These are phyloP conservation scores for Inosperma sp. DNA, from an alignment of 768 basidiomycete species.

Conservation along the genomic window DNA sequence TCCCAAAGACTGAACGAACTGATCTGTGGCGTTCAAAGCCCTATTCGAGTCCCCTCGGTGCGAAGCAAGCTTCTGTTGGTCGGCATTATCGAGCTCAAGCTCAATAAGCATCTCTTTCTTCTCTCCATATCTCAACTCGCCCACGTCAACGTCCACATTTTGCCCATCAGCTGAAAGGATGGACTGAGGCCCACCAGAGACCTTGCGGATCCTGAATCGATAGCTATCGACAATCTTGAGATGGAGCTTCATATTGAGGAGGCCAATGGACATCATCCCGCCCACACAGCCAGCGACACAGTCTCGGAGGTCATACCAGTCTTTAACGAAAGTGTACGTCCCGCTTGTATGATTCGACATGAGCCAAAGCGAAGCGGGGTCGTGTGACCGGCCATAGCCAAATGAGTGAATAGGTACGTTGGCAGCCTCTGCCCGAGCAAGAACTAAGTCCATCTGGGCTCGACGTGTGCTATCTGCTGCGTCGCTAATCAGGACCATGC, in stretches of 20 bases:
- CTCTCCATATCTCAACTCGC: conserved; percentile 94
- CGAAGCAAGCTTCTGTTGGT: conserved; percentile 41
- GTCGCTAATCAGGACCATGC: conserved; percentile 91
- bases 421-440: conserved; percentile 94
- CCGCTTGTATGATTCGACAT: conserved; percentile 98
- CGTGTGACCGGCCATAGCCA: conserved; percentile 95
- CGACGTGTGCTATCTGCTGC: conserved; percentile 87
- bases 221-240: conserved; percentile 88
- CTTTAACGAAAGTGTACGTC: conserved; percentile 96
- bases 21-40: conserved; percentile 77
- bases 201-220: conserved; percentile 91
- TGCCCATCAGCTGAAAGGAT: conserved; percentile 90
- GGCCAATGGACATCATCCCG: conserved; percentile 93
- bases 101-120: conserved; percentile 96
- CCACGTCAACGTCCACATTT: conserved; percentile 92
- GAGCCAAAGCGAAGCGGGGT: conserved; percentile 96
- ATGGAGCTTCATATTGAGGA: conserved; percentile 92
- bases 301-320: conserved; percentile 93
- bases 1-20: conserved; percentile 83
- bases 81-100: conserved; percentile 83
- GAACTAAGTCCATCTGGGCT: conserved; percentile 97
- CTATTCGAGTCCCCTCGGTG: conserved; percentile 28
- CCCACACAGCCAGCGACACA: conserved; percentile 93
- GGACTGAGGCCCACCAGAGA: conserved; percentile 82
- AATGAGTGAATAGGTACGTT: conserved; percentile 96